Conservation (phyloP, 2,329 filamentous ascomycete species). For the Pseudogymnoascus sp. region DNA sequence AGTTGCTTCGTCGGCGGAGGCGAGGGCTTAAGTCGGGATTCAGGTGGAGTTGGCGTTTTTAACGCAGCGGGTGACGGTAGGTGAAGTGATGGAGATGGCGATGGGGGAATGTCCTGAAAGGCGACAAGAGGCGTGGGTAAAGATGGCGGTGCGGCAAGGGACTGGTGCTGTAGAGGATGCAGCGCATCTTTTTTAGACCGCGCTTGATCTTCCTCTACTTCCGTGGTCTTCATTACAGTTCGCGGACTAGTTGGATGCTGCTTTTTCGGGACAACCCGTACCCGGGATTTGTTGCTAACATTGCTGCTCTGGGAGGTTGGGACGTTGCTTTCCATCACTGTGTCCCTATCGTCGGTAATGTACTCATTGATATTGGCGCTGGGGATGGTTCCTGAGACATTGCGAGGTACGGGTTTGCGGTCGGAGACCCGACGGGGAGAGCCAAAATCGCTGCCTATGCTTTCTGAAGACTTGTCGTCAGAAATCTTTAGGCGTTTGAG, state of each 20-base stretch:
- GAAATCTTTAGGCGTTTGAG: not conserved
- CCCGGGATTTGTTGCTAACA: not conserved
- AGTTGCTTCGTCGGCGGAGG: not conserved
- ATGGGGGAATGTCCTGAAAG: not conserved
- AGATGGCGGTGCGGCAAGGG: not conserved
- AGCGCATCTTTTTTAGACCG: not conserved
- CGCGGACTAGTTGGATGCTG: not conserved
- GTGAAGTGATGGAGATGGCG: not conserved
- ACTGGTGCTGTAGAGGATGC: not conserved
- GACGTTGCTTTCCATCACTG: not conserved
- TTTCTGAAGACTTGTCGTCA: not conserved
- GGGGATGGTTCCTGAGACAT: not conserved
- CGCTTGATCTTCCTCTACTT: not conserved
- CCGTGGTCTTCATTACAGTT: not conserved
- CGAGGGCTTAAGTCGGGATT: not conserved
- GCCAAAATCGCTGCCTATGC: not conserved
- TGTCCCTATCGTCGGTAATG: not conserved
- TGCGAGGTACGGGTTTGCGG: not conserved
- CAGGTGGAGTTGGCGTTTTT: not conserved
- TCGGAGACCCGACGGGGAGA: not conserved
- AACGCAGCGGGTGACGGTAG: not conserved
- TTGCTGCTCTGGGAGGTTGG: not conserved
- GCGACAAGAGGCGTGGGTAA: not conserved
- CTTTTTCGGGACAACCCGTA: not conserved
- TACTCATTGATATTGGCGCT: not conserved